These are phyloP conservation scores for Exobasidium cylindrosporum DNA, from an alignment of 1,284 basidiomycete species.

Conservation along the genomic window DNA sequence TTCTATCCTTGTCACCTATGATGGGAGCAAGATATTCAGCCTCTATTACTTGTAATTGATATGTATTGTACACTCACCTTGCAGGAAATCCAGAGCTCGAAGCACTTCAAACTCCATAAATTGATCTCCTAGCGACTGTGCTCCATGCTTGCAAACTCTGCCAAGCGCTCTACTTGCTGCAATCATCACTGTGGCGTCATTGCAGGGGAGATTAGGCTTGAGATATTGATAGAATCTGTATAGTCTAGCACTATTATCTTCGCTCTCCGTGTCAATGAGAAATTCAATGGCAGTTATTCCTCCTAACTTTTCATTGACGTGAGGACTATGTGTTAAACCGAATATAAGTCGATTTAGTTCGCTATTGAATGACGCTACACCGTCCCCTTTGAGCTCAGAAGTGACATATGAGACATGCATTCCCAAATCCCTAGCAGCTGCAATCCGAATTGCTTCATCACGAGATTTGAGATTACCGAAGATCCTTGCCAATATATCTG, in stretches of 20 bases:
- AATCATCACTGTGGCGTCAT: constrained; percentile 81
- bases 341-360: constrained; percentile 71
- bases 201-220: constrained; percentile 76
- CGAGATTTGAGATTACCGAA: constrained; percentile 15
- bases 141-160: constrained; percentile 74
- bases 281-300: constrained; percentile 77
- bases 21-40: background rate
- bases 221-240: constrained; percentile 89
- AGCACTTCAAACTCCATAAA: constrained; percentile 84
- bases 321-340: constrained; percentile 76
- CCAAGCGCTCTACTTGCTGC: constrained; percentile 81
- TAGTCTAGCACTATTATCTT: constrained; percentile 63
- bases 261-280: constrained; percentile 33
- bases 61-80: constrained; percentile 13
- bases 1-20: constrained; percentile 46
- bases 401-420: constrained; percentile 33
- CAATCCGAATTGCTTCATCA: background rate
- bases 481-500: constrained; percentile 12
- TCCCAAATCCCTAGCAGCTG: background rate
- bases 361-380: constrained; percentile 49
- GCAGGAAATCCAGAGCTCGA: constrained; percentile 71
- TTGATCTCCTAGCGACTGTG: constrained; percentile 74
- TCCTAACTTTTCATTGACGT: constrained; percentile 71
- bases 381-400: constrained; percentile 49
- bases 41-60: background rate